Percentiles rank a stretch among this genome's conserved stretches.
phyloP scores from a whole-genome alignment of 164 flowering plant genomes.

The Berberis thunbergii region DNA sequence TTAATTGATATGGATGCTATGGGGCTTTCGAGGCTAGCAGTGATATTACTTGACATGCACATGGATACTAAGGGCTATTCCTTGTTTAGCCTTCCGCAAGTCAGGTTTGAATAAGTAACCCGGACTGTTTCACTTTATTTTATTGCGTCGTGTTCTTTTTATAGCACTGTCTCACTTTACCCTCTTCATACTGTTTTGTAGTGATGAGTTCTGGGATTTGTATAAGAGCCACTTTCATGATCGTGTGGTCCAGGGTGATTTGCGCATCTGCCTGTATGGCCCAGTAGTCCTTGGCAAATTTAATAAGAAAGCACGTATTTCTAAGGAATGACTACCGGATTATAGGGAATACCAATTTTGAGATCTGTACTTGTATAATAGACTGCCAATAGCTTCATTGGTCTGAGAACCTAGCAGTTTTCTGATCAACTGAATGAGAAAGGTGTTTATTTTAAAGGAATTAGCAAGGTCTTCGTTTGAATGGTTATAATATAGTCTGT shows the following conservation, averaged over 20 bases:
- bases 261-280: slow-evolving; percentile 69
- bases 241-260: slow-evolving; percentile 43
- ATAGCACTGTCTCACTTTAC: not conserved
- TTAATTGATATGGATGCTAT: slow-evolving; percentile 80
- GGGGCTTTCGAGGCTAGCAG: slow-evolving; percentile 63
- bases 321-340: slow-evolving; percentile 6
- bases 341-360: not conserved
- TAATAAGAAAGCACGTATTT: slow-evolving; percentile 4
- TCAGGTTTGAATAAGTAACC: slow-evolving; percentile 47
- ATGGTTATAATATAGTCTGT: too few species aligned
- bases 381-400: too few species aligned
- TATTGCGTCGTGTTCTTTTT: not conserved
- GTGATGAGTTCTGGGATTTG: slow-evolving; percentile 93
- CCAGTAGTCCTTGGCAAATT: slow-evolving; percentile 16
- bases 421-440: too few species aligned
- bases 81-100: slow-evolving; percentile 84
- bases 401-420: too few species aligned
- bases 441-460: too few species aligned
- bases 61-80: slow-evolving; percentile 89
- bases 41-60: slow-evolving; percentile 73
- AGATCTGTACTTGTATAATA: too few species aligned
- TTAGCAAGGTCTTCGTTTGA: too few species aligned
- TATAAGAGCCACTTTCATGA: slow-evolving; percentile 65
- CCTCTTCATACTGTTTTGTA: slow-evolving; percentile 20
- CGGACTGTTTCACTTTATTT: not conserved